These are phyloP conservation scores for Capsicum baccatum DNA, from an alignment of 257 asterid species.

Conservation along the genomic window DNA sequence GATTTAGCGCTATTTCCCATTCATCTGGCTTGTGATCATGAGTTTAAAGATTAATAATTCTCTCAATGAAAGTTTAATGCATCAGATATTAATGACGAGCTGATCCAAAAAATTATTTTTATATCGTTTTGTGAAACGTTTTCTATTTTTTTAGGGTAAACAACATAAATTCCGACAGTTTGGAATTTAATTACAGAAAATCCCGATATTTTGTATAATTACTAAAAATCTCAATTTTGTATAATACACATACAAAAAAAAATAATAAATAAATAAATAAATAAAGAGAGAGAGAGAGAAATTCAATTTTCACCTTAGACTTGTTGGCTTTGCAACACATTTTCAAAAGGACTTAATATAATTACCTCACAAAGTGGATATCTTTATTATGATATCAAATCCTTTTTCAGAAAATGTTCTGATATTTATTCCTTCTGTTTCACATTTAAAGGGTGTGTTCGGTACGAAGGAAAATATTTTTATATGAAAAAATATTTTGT, in stretches of 20 bases:
- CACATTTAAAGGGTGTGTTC: background rate
- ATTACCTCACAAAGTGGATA: background rate
- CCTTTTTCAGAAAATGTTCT: background rate
- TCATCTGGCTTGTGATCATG: background rate
- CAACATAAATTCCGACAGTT: too few species aligned
- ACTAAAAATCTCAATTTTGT: too few species aligned
- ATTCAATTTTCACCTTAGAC: background rate
- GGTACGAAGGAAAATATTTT: background rate
- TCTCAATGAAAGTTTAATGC: background rate
- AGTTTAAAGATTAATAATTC: background rate
- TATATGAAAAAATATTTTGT: background rate
- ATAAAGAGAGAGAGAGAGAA: background rate
- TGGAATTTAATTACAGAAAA: too few species aligned
- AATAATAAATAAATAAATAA: too few species aligned
- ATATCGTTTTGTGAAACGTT: background rate
- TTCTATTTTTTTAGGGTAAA: background rate
- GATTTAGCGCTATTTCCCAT: too few species aligned
- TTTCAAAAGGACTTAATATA: background rate
- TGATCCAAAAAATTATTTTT: background rate
- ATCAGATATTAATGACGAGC: background rate
- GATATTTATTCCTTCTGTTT: conserved; percentile 15
- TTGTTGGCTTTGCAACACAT: background rate
- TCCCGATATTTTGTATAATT: too few species aligned
- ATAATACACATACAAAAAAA: too few species aligned
- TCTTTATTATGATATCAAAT: background rate